Conservation (phyloP, 495 filamentous ascomycete species). For the Chaetomium fimeti region DNA sequence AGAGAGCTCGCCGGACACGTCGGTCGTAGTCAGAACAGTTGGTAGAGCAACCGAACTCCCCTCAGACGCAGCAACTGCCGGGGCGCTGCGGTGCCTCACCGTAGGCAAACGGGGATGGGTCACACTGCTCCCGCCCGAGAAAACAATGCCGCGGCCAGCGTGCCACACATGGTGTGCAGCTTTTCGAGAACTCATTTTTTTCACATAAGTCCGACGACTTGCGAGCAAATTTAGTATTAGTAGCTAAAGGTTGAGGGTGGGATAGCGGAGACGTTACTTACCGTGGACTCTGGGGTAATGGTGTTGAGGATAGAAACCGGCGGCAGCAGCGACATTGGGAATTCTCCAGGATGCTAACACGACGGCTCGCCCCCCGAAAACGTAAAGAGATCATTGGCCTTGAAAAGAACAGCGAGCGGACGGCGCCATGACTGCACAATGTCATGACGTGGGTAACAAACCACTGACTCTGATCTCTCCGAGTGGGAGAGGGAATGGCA, state of each 20-base stretch:
- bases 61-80: not conserved
- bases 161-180: conserved; percentile 41
- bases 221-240: not conserved
- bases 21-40: not conserved
- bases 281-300: not conserved
- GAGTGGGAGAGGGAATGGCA: not conserved
- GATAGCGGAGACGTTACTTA: not conserved
- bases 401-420: conserved; percentile 8
- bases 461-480: not conserved
- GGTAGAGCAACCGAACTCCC: not conserved
- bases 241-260: no score
- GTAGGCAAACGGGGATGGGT: conserved; percentile 26
- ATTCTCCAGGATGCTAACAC: not conserved
- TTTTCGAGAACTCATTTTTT: conserved; percentile 34
- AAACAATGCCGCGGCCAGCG: conserved; percentile 42
- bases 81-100: conserved; percentile 14
- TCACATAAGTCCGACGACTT: conserved; percentile 12
- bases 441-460: conserved; percentile 25
- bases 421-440: conserved; percentile 28
- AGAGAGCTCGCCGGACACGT: not conserved
- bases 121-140: conserved; percentile 27
- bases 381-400: conserved; percentile 20
- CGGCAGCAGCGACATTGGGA: conserved; percentile 8
- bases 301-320: conserved; percentile 18
- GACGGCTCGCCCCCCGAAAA: conserved; percentile 8